Evolutionary conservation across 768 basidiomycete genomes (phyloP).

Genomic region (Hemileccinum rubropunctum): DNA sequence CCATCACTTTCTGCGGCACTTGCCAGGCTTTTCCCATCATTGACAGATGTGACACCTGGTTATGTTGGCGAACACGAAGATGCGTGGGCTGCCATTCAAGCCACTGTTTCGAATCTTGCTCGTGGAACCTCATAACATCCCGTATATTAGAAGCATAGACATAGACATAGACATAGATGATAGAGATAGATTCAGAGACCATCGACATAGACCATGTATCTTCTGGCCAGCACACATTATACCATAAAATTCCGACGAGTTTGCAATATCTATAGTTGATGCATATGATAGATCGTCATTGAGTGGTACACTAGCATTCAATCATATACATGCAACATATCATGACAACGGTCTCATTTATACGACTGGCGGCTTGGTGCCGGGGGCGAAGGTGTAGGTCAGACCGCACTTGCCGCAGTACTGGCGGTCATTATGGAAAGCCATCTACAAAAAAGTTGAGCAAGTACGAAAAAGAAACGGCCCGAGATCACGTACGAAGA

Average conservation of each 20-base stretch:
- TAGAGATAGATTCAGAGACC: background rate
- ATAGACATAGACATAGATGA: slow-evolving; percentile 4
- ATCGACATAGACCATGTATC: slow-evolving; percentile 1
- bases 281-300: background rate
- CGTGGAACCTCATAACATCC: background rate
- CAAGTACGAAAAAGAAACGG: background rate
- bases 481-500: slow-evolving; percentile 59
- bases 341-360: slow-evolving; percentile 34
- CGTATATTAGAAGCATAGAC: background rate
- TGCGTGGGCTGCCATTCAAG: slow-evolving; percentile 25
- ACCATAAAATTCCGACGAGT: too few relatives aligned
- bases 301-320: slow-evolving; percentile 12
- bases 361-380: slow-evolving; percentile 72
- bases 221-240: background rate
- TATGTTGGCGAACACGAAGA: slow-evolving; percentile 30
- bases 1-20: slow-evolving; percentile 29
- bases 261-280: too few relatives aligned
- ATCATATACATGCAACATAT: slow-evolving; percentile 13
- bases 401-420: slow-evolving; percentile 95
- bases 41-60: slow-evolving; percentile 36
- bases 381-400: slow-evolving; percentile 82
- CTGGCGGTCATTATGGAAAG: slow-evolving; percentile 97
- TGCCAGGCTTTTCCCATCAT: slow-evolving; percentile 37
- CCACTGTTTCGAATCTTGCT: slow-evolving; percentile 1
- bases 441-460: slow-evolving; percentile 64